phyloP scores from a whole-genome alignment of 768 basidiomycete species.

The Cubamyces sp. region DNA sequence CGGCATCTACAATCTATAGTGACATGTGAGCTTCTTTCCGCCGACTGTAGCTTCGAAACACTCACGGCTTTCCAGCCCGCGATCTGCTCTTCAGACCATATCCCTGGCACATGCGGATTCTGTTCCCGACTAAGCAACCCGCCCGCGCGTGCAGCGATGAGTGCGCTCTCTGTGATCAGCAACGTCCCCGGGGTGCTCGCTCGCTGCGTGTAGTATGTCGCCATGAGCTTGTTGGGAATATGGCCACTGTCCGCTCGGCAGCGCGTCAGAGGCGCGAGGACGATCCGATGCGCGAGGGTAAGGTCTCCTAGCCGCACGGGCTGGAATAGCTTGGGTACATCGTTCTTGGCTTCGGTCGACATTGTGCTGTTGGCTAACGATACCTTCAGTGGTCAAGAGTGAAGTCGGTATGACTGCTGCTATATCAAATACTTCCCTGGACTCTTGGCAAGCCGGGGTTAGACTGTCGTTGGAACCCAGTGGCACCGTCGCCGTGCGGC shows the following conservation, averaged over 20 bases:
- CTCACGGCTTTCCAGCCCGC: conserved; percentile 4
- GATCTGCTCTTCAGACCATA: conserved; percentile 7
- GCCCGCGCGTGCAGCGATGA: conserved; percentile 4
- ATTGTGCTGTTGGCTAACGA: background rate
- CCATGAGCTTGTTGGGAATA: conserved; percentile 37
- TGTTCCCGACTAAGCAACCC: background rate
- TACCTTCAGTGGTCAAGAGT: too few relatives aligned
- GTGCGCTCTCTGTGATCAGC: conserved; percentile 48
- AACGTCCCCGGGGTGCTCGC: conserved; percentile 44
- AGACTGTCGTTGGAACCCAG: too few relatives aligned
- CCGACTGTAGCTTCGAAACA: background rate
- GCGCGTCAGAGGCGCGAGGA: conserved; percentile 43
- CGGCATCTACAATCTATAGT: conserved; percentile 52
- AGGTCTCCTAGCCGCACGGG: conserved; percentile 38
- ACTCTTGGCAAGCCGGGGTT: too few relatives aligned
- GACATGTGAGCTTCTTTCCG: too few relatives aligned
- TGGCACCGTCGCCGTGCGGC: too few relatives aligned
- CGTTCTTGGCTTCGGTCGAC: background rate
- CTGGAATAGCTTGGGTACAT: conserved; percentile 32
- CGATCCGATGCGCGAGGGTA: conserved; percentile 40
- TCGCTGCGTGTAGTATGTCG: conserved; percentile 44
- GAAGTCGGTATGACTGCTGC: too few relatives aligned
- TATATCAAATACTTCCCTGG: too few relatives aligned
- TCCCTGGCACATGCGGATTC: background rate
- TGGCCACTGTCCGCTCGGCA: conserved; percentile 32